Evolutionary conservation across 352 stramenopile species (phyloP).

Genomic region (Phytophthora sp.): DNA sequence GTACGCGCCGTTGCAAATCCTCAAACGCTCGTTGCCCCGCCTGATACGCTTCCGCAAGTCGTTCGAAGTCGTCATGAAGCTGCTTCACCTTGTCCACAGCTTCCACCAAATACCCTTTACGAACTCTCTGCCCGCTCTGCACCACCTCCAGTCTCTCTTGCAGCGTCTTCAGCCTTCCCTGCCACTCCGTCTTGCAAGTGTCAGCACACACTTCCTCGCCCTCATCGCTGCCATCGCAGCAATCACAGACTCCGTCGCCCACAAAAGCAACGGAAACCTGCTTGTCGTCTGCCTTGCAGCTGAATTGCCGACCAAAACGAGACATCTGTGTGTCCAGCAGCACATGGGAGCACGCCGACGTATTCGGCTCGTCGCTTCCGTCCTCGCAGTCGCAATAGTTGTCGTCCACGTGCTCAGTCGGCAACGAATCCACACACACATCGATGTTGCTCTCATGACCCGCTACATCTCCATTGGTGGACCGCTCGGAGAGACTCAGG

Average conservation of each 20-base stretch:
- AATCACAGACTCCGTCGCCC: conserved; percentile 97
- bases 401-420: conserved; percentile 80
- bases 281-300: conserved; percentile 41
- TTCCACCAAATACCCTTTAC: conserved; percentile 29
- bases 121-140: conserved; percentile 17
- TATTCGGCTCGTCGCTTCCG: conserved; percentile 90
- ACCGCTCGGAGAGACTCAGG: conserved; percentile 23
- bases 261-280: conserved; percentile 68
- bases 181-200: conserved; percentile 40
- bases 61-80: conserved; percentile 36
- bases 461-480: background rate
- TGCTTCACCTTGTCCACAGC: conserved; percentile 34
- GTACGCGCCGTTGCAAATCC: conserved; percentile 28
- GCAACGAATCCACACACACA: conserved; percentile 46
- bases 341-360: conserved; percentile 71
- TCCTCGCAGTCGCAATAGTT: conserved; percentile 95
- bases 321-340: conserved; percentile 13
- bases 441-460: background rate
- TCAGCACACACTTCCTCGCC: conserved; percentile 39
- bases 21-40: conserved; percentile 30
- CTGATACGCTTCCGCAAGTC: conserved; percentile 28
- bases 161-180: conserved; percentile 21
- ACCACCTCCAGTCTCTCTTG: conserved; percentile 29
- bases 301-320: conserved; percentile 34
- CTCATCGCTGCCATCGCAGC: conserved; percentile 97